phyloP scores from a whole-genome alignment of 179 eudicot genomes.

The Actinidia arguta region DNA sequence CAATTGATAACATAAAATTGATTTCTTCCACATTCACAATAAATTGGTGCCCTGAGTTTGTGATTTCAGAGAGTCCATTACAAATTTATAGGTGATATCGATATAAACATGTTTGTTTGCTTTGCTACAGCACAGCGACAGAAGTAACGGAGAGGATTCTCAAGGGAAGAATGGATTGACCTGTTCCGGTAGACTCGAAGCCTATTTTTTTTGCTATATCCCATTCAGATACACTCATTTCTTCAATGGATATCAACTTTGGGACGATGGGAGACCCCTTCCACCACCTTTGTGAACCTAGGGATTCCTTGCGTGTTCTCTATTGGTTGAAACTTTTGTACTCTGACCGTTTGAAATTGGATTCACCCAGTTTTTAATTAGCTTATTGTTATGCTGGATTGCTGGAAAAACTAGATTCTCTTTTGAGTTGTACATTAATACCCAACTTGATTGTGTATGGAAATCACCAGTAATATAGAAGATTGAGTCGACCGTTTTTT shows the following conservation, averaged over 20 bases:
- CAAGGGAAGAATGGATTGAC: conserved; percentile 70
- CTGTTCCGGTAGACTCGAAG: background rate
- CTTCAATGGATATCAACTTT: background rate
- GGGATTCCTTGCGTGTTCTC: no score
- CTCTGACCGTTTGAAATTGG: background rate
- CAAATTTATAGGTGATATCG: background rate
- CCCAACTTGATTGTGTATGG: no score
- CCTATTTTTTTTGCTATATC: conserved; percentile 10
- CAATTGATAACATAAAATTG: background rate
- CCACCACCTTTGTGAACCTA: background rate
- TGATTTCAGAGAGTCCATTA: background rate
- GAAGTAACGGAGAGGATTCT: conserved; percentile 86
- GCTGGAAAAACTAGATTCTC: background rate
- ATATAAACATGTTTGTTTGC: background rate
- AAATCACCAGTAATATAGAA: no score
- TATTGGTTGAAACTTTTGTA: background rate
- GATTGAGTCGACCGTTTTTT: no score
- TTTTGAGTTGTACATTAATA: no score
- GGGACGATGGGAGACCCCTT: conserved; percentile 48
- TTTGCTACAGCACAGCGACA: conserved; percentile 73
- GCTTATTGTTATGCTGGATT: background rate
- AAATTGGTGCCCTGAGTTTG: background rate
- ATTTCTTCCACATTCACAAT: background rate
- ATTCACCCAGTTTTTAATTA: background rate
- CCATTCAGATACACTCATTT: conserved; percentile 13